Base-by-base conservation (phyloP, 2,329 filamentous ascomycete species). In the Cercospora citrullina region DNA sequence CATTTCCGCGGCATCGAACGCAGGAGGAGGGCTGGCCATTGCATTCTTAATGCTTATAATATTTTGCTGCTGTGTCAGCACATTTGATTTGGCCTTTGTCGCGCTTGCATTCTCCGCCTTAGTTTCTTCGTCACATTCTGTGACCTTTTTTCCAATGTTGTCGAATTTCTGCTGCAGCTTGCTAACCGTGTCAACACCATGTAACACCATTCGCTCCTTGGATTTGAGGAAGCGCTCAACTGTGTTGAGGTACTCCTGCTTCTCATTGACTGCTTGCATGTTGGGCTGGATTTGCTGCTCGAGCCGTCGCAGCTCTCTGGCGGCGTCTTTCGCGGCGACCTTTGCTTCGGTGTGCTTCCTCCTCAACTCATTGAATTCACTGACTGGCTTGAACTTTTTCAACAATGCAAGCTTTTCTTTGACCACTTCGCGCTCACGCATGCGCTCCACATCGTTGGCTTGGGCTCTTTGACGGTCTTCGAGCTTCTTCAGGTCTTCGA, bases 391-490 rank as follows among this genome's bases (percentile, higher is more conserved):
- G 28, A 87, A 86, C 39, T 86, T 86, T 71, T 90, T 84, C 57
- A 97, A 83, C 58, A 90, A 83, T 28, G 86, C 81, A 4, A 94
- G 84, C 66, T 86, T 87, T 63, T 86, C 81, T 74, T 90, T 83
- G 60, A 93, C 87, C 63, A 87, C 84, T 65, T 90, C 87, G 66
- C 93, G 87, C 77, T 98, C 90, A 60, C 88, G 87, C 75, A 95
- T 86, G 71, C 92, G 89, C 73, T 96, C 90, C 26, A 98, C 93
- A 75, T 97, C 94, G 9, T 87, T 89, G 74, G 91, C 88, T 55
- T 96, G 87, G 60, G 88, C 86, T 63, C 85, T 84, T 75, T 98
- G 94, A 30, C 93, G 88, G 48, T 82, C 85, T 76, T 96, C 89
- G 58, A 94, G 82, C 64, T 86, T 88, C 62, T 84, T 83, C 7